Evolutionary conservation across 805 yeast genomes (phyloP).

Genomic region (Hanseniaspora lachancei): DNA sequence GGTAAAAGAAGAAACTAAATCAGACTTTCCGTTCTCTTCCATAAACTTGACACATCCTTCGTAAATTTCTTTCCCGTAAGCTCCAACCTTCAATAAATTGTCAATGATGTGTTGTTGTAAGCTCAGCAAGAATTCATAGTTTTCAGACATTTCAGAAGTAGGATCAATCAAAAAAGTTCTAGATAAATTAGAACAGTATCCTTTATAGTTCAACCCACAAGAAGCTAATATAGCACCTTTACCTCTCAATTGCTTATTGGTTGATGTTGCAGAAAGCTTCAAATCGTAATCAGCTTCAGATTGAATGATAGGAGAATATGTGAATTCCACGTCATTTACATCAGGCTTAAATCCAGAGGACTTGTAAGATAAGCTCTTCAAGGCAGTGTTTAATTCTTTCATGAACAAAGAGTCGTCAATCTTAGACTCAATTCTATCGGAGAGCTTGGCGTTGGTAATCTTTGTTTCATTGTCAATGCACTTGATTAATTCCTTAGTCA

Average conservation of each 20-base stretch:
- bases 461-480: slow-evolving; percentile 76
- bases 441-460: slow-evolving; percentile 56
- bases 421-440: slow-evolving; percentile 65
- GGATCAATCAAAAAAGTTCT: slow-evolving; percentile 88
- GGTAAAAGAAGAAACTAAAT: slow-evolving; percentile 46
- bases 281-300: slow-evolving; percentile 78
- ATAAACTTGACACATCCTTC: slow-evolving; percentile 48
- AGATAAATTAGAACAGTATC: slow-evolving; percentile 77
- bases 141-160: slow-evolving; percentile 57
- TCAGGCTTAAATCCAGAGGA: slow-evolving; percentile 52
- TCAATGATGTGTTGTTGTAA: slow-evolving; percentile 54
- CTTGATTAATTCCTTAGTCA: slow-evolving; percentile 77
- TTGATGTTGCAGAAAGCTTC: slow-evolving; percentile 69
- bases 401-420: slow-evolving; percentile 69
- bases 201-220: slow-evolving; percentile 73
- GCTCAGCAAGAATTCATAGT: slow-evolving; percentile 61
- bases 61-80: slow-evolving; percentile 53
- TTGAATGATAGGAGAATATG: slow-evolving; percentile 80
- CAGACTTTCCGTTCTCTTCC: slow-evolving; percentile 47
- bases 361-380: slow-evolving; percentile 24
- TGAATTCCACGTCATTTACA: slow-evolving; percentile 73
- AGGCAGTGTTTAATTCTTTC: slow-evolving; percentile 38
- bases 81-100: slow-evolving; percentile 51
- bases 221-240: slow-evolving; percentile 73
- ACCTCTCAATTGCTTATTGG: slow-evolving; percentile 47